phyloP scores from a whole-genome alignment of 768 basidiomycete species.

The Tylopilus balloui region DNA sequence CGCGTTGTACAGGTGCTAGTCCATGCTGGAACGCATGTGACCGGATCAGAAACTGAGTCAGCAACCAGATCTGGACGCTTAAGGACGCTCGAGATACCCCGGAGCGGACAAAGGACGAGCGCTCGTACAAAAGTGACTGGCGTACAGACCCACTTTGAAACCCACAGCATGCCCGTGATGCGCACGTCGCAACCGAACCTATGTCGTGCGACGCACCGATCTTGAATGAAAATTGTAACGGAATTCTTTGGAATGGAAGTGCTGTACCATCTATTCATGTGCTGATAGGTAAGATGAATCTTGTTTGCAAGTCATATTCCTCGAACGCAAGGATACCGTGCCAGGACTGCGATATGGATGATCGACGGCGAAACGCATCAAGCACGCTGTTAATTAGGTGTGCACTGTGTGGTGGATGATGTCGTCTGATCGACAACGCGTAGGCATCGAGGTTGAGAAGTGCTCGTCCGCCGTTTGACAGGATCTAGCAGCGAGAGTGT shows the following conservation, averaged over 20 bases:
- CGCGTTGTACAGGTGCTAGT: slow-evolving; percentile 60
- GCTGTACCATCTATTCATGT: not conserved
- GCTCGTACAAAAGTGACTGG: no score
- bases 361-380: not conserved
- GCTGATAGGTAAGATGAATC: not conserved
- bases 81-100: slow-evolving; percentile 66
- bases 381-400: not conserved
- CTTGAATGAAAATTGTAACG: not conserved
- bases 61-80: slow-evolving; percentile 52
- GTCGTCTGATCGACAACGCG: slow-evolving; percentile 6
- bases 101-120: slow-evolving; percentile 55
- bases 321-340: not conserved
- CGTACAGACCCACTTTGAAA: no score
- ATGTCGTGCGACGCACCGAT: not conserved
- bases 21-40: slow-evolving; percentile 67
- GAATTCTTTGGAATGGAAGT: not conserved
- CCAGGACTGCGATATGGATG: not conserved
- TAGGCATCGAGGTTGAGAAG: slow-evolving; percentile 4
- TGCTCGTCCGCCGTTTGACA: not conserved
- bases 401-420: not conserved
- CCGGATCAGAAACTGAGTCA: slow-evolving; percentile 73
- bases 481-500: not conserved
- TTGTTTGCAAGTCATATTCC: not conserved
- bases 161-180: slow-evolving; percentile 34
- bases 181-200: not conserved